Conservation (phyloP, 257 asterid genomes). For the Jaltomata sinuosa region DNA sequence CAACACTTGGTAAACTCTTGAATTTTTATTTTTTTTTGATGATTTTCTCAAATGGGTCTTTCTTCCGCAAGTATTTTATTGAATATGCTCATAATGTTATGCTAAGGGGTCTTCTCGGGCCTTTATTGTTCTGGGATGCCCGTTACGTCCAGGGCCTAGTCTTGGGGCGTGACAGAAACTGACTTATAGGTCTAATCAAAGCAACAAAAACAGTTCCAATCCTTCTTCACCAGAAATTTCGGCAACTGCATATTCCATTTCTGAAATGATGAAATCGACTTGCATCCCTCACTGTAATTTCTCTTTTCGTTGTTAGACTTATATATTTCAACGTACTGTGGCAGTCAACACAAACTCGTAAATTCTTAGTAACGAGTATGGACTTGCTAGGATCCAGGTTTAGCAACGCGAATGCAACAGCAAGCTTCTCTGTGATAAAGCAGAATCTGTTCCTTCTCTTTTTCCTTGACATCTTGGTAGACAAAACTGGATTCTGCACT, state of each 20-base stretch:
- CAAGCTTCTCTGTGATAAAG: slow-evolving; percentile 78
- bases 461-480: slow-evolving; percentile 82
- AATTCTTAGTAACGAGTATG: slow-evolving; percentile 62
- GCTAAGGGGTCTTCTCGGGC: too few species aligned
- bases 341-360: slow-evolving; percentile 80
- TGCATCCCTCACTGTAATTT: slow-evolving; percentile 62
- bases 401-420: slow-evolving; percentile 8
- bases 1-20: too few species aligned
- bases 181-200: background rate
- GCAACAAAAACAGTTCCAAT: background rate
- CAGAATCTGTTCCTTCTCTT: slow-evolving; percentile 69
- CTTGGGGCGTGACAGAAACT: too few species aligned
- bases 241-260: slow-evolving; percentile 65
- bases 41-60: too few species aligned
- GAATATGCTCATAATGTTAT: too few species aligned
- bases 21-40: too few species aligned
- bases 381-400: slow-evolving; percentile 20
- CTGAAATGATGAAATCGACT: slow-evolving; percentile 72
- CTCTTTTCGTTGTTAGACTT: slow-evolving; percentile 40
- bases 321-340: slow-evolving; percentile 55
- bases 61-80: too few species aligned
- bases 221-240: slow-evolving; percentile 61
- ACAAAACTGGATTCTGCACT: slow-evolving; percentile 55
- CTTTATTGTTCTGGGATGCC: too few species aligned
- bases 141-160: too few species aligned